These are phyloP conservation scores for Colletotrichum trifolii DNA, from an alignment of 2,329 filamentous ascomycete species.

Conservation along the genomic window DNA sequence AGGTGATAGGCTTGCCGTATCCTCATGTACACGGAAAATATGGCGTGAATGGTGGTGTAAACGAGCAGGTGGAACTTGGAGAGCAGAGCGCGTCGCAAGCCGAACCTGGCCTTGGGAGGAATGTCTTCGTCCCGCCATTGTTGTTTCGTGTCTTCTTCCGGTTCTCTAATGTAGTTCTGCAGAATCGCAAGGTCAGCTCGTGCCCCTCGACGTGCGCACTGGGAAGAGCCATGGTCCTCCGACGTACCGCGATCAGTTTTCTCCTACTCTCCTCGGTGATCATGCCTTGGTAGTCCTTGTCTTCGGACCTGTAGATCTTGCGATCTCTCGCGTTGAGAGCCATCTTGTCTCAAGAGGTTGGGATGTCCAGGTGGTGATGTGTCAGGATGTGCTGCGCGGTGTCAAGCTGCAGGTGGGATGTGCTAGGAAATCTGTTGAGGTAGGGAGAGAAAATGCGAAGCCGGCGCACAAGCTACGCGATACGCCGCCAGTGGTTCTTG, in stretches of 20 bases:
- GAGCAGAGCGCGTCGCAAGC: constrained; percentile 70
- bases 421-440: constrained; percentile 25
- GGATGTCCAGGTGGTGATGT: constrained; percentile 16
- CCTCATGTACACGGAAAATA: constrained; percentile 91
- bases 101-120: constrained; percentile 57
- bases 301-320: constrained; percentile 54
- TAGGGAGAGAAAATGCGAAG: constrained; percentile 12
- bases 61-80: constrained; percentile 73
- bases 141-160: constrained; percentile 9
- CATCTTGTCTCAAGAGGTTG: constrained; percentile 40
- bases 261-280: constrained; percentile 50
- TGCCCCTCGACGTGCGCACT: neutral
- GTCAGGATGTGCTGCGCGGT: constrained; percentile 13
- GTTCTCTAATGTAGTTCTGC: constrained; percentile 43
- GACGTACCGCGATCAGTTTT: constrained; percentile 49
- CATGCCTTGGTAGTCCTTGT: constrained; percentile 46
- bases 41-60: constrained; percentile 77
- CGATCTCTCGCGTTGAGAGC: constrained; percentile 46
- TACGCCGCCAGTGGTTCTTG: constrained; percentile 3
- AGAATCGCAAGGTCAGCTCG: constrained; percentile 25
- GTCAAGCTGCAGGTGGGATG: constrained; percentile 25
- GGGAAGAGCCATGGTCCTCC: neutral
- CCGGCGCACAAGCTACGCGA: constrained; percentile 14
- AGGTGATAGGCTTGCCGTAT: constrained; percentile 83
- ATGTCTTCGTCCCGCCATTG: constrained; percentile 38